Evolutionary conservation across 2,329 filamentous ascomycete species (phyloP).

Genomic region (Epichloe elymi): DNA sequence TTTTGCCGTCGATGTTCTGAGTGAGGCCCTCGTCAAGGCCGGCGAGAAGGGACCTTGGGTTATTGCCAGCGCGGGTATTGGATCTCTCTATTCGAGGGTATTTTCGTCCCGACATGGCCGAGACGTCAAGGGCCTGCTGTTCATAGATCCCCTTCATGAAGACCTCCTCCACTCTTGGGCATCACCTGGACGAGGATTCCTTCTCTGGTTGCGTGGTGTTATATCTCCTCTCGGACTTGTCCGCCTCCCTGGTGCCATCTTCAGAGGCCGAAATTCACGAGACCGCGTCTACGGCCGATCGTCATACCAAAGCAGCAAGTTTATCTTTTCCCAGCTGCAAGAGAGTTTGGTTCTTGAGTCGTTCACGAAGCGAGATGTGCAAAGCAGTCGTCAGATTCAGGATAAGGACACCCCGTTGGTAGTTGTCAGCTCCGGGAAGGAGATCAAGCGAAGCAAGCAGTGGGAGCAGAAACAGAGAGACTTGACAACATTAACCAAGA

Average conservation of each 20-base stretch:
- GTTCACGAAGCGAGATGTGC: slow-evolving; percentile 71
- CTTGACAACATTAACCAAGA: slow-evolving; percentile 65
- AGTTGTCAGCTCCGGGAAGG: slow-evolving; percentile 68
- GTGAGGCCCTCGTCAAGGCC: slow-evolving; percentile 67
- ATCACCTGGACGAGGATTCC: slow-evolving; percentile 58
- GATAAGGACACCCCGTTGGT: slow-evolving; percentile 60
- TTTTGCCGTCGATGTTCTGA: slow-evolving; percentile 80
- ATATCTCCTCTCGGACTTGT: slow-evolving; percentile 80
- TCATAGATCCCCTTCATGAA: slow-evolving; percentile 84
- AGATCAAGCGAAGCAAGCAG: slow-evolving; percentile 48
- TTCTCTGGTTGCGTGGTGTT: slow-evolving; percentile 75
- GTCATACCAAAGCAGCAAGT: slow-evolving; percentile 68
- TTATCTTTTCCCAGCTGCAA: slow-evolving; percentile 82
- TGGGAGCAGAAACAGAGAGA: slow-evolving; percentile 85
- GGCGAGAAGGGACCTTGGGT: slow-evolving; percentile 85
- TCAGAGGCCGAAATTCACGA: slow-evolving; percentile 64
- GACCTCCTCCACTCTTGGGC: slow-evolving; percentile 61
- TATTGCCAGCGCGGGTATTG: slow-evolving; percentile 72
- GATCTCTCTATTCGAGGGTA: slow-evolving; percentile 79
- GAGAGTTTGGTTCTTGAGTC: slow-evolving; percentile 81
- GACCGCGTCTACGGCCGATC: slow-evolving; percentile 76
- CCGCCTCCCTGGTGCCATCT: slow-evolving; percentile 64
- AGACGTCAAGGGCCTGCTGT: slow-evolving; percentile 63
- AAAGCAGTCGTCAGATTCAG: slow-evolving; percentile 68
- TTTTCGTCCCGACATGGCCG: slow-evolving; percentile 73